A percentile compares a stretch with the other conserved stretches of the same genome.
Conservation (phyloP, 2,329 filamentous ascomycete species). For the Pseudonectria buxi region DNA sequence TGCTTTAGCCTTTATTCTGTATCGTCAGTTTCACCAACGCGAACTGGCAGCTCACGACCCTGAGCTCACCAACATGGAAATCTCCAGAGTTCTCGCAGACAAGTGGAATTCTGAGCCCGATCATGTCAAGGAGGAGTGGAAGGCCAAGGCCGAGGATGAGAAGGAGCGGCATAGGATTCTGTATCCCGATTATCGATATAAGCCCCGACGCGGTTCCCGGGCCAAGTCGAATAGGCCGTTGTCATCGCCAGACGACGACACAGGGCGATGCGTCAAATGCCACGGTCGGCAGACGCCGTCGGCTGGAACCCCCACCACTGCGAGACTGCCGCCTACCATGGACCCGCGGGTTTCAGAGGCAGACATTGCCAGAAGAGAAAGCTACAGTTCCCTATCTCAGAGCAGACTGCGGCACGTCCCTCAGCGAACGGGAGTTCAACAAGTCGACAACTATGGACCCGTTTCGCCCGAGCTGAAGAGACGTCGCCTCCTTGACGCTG, state of each 20-base stretch:
- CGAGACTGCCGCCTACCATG: conserved; percentile 10
- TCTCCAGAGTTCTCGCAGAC: conserved; percentile 93
- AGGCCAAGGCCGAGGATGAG: conserved; percentile 83
- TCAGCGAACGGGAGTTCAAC: conserved; percentile 18
- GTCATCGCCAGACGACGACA: conserved; percentile 38
- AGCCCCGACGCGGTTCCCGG: conserved; percentile 61
- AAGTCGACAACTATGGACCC: conserved; percentile 32
- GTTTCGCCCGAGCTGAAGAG: conserved; percentile 52
- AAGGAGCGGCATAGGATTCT: conserved; percentile 82
- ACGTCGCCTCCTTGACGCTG: conserved; percentile 48
- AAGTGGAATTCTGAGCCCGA: conserved; percentile 78
- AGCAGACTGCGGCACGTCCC: conserved; percentile 15
- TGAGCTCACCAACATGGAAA: conserved; percentile 89
- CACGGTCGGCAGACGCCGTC: conserved; percentile 61
- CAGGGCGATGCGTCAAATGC: conserved; percentile 62
- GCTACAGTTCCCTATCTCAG: conserved; percentile 18
- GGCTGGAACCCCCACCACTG: conserved; percentile 50
- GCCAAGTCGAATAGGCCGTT: conserved; percentile 24
- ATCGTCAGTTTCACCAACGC: conserved; percentile 86
- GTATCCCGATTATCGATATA: conserved; percentile 92
- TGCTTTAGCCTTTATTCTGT: conserved; percentile 84
- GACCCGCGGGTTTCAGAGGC: conserved; percentile 16
- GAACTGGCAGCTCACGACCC: conserved; percentile 75
- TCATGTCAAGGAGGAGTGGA: conserved; percentile 78
- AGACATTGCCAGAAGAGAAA: conserved; percentile 20